Evolutionary conservation across 2,329 filamentous ascomycete species (phyloP), one percentile per base, ranked within the genome.

Genomic region (Alternaria sp.): DNA sequence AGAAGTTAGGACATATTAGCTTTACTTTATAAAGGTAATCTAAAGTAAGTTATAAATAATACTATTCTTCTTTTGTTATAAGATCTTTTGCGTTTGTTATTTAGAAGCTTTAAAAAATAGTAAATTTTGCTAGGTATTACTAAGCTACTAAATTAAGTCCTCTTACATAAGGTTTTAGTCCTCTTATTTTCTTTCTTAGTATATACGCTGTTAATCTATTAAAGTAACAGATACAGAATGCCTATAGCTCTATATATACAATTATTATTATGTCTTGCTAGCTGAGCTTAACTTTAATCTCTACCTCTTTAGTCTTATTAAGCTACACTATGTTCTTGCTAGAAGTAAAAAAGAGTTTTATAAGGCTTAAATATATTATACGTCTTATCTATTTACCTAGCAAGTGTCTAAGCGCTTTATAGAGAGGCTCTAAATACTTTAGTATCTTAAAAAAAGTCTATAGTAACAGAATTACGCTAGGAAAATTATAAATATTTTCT

Each of bases 361-460:
- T 49, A 48, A 65, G 24, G 45, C 59, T 65, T 54, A 11, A 52
- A 11, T 39, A 17, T 17, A 67, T 67, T 33, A 34, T 65, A 37
- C 42, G 17, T 46, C 54, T 61, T n/a, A 63, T 57, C 31, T 63
- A 45, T 28, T 21, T 21, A 10, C 60, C 42, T 23, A 67, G 46
- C 5, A 67, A 50, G 8, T 46, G 45, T 58, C 49, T 67, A 7
- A 67, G 54, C 8, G 44, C 45, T 49, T 63, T 33, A 23, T 31
- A 63, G 7, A 63, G 51, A 34, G 51, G 65, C 46, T 67, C 58
- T 7, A 67, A 34, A 40, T 60, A 65, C 50, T 67, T 67, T 6
- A 67, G 46, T 31, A 17, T 67, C 41, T 67, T 23, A 24, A 67
- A 67, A 40, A 67, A 67, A 9, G 56, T 62, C 46, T 34, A 46